Evolutionary conservation across 176 grass and related monocot species (phyloP), one percentile per base, ranked within the genome.

Genomic region (Hsuehochloa calcarea): DNA sequence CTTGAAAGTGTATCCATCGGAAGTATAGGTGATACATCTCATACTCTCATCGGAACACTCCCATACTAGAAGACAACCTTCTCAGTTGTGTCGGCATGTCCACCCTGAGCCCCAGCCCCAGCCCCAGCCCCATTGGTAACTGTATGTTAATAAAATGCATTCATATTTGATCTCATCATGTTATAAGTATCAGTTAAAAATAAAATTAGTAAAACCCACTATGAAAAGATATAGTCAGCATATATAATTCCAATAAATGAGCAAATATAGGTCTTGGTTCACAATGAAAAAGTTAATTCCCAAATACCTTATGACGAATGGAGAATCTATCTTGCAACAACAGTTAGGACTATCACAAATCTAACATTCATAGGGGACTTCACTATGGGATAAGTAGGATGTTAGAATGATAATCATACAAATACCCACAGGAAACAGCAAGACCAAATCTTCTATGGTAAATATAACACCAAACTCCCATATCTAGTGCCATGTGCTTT

Each of bases 41-140:
- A 87, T 90, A 87, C 84, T 90, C 75, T 81, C 67, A 25, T 45
- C 74, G 72, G 37, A 54, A 40, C 22, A 82, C 14, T 72, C 12
- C 7, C 71, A 72, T 78, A 90, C 26, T 64, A 46, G 9, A 76
- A 77, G 54, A 70, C 31, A 8, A 29, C 4, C 70, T 40, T 67
- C 55, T 38, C 37, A 5, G 29, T 11, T 76, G 5, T 10, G 65
- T 22, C 23, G 10, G 35, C 65, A 56, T 56, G 79, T 81, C 79
- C 79, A 15, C 66, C 37, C 37, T 12, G 38, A 10, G 67, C 40
- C n/a, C n/a, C n/a, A n/a, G n/a, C n/a, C n/a, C n/a, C n/a, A n/a
- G n/a, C n/a, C n/a, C n/a, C 70, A n/a, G 40, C 44, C 29, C 59
- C 72, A 68, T 12, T 14, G 17, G 17, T 13, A 26, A 3, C 2